Evolutionary conservation across 139 green algal species (phyloP), one percentile per base, ranked within the genome.

Genomic region (Haematococcus lacustris): DNA sequence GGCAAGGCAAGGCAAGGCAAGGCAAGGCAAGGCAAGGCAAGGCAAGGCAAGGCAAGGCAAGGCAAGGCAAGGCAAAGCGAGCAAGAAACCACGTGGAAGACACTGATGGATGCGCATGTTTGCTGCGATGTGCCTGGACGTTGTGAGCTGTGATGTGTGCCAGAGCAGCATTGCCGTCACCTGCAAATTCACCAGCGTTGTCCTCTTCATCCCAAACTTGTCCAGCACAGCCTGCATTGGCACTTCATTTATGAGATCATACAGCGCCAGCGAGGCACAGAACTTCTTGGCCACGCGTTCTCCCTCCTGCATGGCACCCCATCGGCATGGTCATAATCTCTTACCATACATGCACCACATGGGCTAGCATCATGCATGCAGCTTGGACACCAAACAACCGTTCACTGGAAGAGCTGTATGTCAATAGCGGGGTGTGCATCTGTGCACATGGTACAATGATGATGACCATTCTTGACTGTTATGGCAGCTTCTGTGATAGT

Each of bases 211-310:
- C 3, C 53, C 71, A 66, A 85, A 96, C 74, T 86, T 88, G 17
- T 77, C 65, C n/a, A 67, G 41, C 13, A 92, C 74, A 17, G 81
- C 75, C 3, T 75, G 51, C 33, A 86, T 59, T 2, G 81, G 66
- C 57, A 86, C 51, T 83, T 92, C 73, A n/a, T 83, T 74, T 3
- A 96, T 88, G 38, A 96, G 71, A 67, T 96, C 91, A 63, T 81
- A 77, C 33, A 96, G 82, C 50, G 94, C 83, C 28, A 94, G 83
- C 2, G 90, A 86, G 23, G 75, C 79, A 68, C 86, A 92, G 64
- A 91, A 88, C 66, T 85, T 78, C 70, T 66, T 32, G 0, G 51
- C 76, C 3, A 93, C 75, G 66, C 89, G 79, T 61, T 85, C 74
- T 21, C 70, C 65, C 57, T 88, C 79, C 51, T 72, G 43, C 28